Conservation (phyloP, 306 rosid species). For the Acacia confusa region DNA sequence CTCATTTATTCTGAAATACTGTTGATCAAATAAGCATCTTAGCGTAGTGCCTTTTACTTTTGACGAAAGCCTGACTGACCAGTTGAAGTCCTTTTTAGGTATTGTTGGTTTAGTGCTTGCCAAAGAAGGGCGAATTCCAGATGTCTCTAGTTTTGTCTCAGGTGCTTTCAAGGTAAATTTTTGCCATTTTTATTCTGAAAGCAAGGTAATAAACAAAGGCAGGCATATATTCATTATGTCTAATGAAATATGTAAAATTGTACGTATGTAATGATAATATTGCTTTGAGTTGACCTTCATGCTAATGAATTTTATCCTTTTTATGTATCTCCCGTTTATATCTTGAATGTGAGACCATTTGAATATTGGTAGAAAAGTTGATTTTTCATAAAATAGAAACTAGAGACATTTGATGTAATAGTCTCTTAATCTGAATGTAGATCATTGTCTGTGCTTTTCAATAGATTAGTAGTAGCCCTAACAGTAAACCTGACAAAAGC, state of each 20-base stretch:
- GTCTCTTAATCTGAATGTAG: neutral
- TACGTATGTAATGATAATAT: neutral
- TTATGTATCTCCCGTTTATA: neutral
- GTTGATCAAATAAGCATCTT: neutral
- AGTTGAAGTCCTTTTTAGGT: conserved; percentile 49
- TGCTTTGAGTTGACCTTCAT: neutral
- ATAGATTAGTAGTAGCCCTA: neutral
- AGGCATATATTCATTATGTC: neutral
- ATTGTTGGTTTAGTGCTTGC: conserved; percentile 81
- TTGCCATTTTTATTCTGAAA: neutral
- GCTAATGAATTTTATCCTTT: neutral
- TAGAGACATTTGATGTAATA: neutral
- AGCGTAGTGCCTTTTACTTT: neutral
- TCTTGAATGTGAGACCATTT: neutral
- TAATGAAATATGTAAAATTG: conserved; percentile 5
- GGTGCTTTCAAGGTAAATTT: conserved; percentile 82
- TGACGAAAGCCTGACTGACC: conserved; percentile 8
- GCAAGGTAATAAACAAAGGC: neutral
- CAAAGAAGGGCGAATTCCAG: conserved; percentile 69
- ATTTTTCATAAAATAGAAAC: neutral
- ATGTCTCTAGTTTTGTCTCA: conserved; percentile 61
- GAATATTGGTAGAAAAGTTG: neutral
- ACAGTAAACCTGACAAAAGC: neutral
- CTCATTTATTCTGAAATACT: neutral
- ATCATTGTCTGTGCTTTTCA: neutral